Evolutionary conservation across 768 basidiomycete genomes (phyloP), one percentile per base, ranked within the genome.

Genomic region (Tulasnella calospora): DNA sequence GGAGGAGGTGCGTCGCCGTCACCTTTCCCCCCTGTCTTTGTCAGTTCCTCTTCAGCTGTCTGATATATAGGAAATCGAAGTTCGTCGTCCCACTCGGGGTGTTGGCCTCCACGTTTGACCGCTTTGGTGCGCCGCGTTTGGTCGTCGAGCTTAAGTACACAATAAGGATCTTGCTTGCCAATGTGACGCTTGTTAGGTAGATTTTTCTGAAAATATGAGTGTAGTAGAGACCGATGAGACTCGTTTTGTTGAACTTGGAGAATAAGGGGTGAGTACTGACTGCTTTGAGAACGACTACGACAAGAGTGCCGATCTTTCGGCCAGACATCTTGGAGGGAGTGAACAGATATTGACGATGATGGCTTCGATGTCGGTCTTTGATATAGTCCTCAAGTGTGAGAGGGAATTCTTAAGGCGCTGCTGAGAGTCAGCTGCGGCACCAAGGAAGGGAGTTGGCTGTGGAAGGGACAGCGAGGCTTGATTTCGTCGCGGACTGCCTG

Each of bases 1-100:
- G 88, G 87, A 3, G 89, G 90, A 0, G 93, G 92, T 19, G 92
- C 90, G 36, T 81, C 84, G 35, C 82, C 83, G 8, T 74, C 77
- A 17, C 74, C 72, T 47, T 61, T 76, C 15, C 71, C 38, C 12
- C 84, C 85, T 74, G 85, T 85, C 80, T 86, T 85, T 47, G 87
- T 86, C 57, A 87, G 84, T n/a, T 87, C 86, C 80, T 88, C 89
- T 40, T 89, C 87, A 41, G 86, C 85, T 80, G 95, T 94, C 83
- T 98, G 96, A 80, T 87, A 89, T 69, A 99, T 86, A 35, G 92
- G 91, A 85, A 98, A 99, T 61, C 98, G 92, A 82, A 99, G 87
- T 85, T 99, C 98, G 82, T 98, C 96, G 83, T 99, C 98, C 96
- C 98, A 99, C 85, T 95, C 95, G 7, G 98, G 98, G 84, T 98